Evolutionary conservation across 768 basidiomycete genomes (phyloP).

Genomic region (Boletus barrowsii): DNA sequence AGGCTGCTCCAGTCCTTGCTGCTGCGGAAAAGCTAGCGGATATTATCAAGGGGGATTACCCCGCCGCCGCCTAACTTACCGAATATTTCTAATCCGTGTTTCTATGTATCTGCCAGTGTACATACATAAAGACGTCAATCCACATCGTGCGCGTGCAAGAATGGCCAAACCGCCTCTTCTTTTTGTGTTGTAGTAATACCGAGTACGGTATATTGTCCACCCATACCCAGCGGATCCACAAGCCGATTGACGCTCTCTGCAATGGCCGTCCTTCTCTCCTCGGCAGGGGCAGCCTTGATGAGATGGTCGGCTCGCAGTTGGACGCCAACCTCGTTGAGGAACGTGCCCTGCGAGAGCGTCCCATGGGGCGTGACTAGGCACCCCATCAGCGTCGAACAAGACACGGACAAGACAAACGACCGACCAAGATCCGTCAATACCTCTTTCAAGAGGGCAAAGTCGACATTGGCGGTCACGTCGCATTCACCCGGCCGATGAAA

Average conservation of each 20-base stretch:
- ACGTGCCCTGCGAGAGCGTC: constrained; percentile 70
- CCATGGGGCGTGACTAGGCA: constrained; percentile 49
- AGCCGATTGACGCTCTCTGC: constrained; percentile 61
- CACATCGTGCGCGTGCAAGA: constrained; percentile 12
- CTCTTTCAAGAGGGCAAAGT: constrained; percentile 86
- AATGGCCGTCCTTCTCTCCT: constrained; percentile 54
- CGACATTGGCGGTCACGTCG: constrained; percentile 95
- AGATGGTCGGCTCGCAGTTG: constrained; percentile 62
- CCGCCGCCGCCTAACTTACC: background rate
- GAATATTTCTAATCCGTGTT: background rate
- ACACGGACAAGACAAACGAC: constrained; percentile 14
- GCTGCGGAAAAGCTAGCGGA: constrained; percentile 37
- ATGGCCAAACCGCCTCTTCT: constrained; percentile 30
- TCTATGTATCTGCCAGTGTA: background rate
- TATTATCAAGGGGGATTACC: constrained; percentile 27
- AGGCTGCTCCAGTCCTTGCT: constrained; percentile 31
- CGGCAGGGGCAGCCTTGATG: constrained; percentile 44
- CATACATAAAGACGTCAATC: background rate
- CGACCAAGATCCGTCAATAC: constrained; percentile 64
- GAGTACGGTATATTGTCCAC: constrained; percentile 79
- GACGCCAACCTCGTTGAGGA: constrained; percentile 79
- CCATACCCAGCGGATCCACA: constrained; percentile 84
- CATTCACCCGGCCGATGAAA: constrained; percentile 84
- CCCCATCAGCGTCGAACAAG: constrained; percentile 3
- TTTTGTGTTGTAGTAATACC: constrained; percentile 40